Base-by-base conservation (phyloP, 176 grass and related monocot species). In the Zizania latifolia region DNA sequence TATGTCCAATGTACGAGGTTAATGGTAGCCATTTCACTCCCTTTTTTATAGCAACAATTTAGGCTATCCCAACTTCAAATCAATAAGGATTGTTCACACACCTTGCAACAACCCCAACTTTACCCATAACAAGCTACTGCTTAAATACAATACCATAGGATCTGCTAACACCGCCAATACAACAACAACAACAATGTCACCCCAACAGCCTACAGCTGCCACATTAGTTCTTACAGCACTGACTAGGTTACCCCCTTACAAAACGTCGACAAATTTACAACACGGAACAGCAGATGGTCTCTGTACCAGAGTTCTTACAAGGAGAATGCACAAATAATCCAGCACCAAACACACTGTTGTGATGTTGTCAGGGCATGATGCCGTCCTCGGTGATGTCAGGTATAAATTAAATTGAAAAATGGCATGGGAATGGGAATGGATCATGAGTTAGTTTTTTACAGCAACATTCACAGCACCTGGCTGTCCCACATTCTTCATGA, bases 361-460 rank as follows among this genome's bases (percentile, higher is more conserved):
- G n/a, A n/a, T n/a, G n/a, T n/a, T 59, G 68, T 83, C 48, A 19
- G 66, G 74, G 68, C 73, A 87, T 35, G 62, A 72, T 68, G 68
- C 41, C 51, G 6, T 61, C 61, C 35, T 59, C 78, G 80, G 60
- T 74, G 72, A 73, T 79, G 69, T 74, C 68, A 88, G 41, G 80
- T 81, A 71, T 65, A 86, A 73, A 83, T 78, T 64, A 86, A 69
- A 77, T 82, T 63, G 78, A 72, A 81, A 83, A 82, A 78, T 78
- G 23, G 29, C 59, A 79, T 43, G 33, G n/a, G 58, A 50, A 54
- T 30, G 65, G 36, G 82, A 75, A 62, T 33, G 48, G 26, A 65
- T 80, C 80, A 58, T 58, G 66, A 66, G 74, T 90, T 84, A 94
- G 78, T 21, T 90, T 51, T 77, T 57, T 90, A 93, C 81, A 85